These are phyloP conservation scores for Celoporthe dispersa DNA, from an alignment of 2,329 filamentous ascomycete genomes.

Conservation along the genomic window DNA sequence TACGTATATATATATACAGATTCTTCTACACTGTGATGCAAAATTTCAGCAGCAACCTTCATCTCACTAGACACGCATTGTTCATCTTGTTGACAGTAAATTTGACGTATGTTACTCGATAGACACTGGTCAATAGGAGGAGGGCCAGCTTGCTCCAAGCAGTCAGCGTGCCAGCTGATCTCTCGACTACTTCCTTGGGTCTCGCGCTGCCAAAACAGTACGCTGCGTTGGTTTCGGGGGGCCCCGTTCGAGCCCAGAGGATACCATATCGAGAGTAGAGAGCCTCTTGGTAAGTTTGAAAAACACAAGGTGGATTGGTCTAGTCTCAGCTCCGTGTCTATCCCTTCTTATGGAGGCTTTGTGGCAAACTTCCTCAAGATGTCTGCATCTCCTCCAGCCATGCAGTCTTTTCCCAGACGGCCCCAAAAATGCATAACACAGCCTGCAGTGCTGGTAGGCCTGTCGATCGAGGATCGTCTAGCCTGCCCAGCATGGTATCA, in stretches of 20 bases:
- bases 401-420: neutral
- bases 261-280: neutral
- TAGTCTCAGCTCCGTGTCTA: neutral
- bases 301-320: neutral
- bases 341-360: neutral
- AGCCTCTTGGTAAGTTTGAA: neutral
- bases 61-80: no score
- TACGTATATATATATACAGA: no score
- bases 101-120: no score
- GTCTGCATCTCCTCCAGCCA: neutral
- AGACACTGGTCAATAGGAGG: no score
- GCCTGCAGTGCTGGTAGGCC: neutral
- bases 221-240: no score
- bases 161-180: no score
- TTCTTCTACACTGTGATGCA: no score
- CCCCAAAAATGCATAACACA: neutral
- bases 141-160: no score
- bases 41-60: no score
- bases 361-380: neutral
- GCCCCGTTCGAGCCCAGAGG: neutral
- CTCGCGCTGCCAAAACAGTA: no score
- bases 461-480: constrained; percentile 2
- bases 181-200: no score
- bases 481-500: constrained; percentile 6
- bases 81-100: no score